phyloP scores from a whole-genome alignment of 495 filamentous ascomycete genomes.

The Penicillium riverlandense region DNA sequence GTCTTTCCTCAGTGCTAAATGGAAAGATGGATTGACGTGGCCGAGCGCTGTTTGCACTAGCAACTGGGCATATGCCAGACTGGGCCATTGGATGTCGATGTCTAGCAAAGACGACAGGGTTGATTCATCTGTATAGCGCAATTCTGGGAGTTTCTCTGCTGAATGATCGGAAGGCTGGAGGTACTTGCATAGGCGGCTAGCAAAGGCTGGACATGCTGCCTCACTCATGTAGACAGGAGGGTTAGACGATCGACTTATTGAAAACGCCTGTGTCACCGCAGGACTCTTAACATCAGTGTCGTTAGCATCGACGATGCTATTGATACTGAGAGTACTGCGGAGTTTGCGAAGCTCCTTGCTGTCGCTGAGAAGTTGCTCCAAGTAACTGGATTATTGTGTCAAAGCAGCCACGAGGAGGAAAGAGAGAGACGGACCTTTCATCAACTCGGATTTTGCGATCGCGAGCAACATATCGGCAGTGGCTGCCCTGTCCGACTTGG shows the following conservation, averaged over 20 bases:
- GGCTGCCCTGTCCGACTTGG: conserved; percentile 17
- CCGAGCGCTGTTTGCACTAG: conserved; percentile 29
- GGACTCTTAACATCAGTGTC: too few species aligned
- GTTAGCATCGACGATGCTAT: too few species aligned
- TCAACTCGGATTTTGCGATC: conserved; percentile 32
- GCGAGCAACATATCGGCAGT: conserved; percentile 28
- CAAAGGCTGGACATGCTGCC: conserved; percentile 32
- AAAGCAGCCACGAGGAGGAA: background rate
- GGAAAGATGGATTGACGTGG: conserved; percentile 26
- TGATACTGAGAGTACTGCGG: background rate
- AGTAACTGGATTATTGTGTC: conserved; percentile 14
- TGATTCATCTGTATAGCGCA: conserved; percentile 24
- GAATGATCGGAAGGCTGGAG: conserved; percentile 21
- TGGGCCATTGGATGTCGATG: conserved; percentile 22
- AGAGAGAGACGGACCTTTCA: conserved; percentile 19
- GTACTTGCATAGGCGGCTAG: conserved; percentile 28
- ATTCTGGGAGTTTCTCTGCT: conserved; percentile 21
- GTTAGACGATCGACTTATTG: conserved; percentile 5
- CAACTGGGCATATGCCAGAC: conserved; percentile 21
- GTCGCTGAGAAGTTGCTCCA: conserved; percentile 24
- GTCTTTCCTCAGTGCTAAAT: conserved; percentile 24
- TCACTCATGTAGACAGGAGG: conserved; percentile 31
- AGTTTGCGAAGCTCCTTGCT: conserved; percentile 19
- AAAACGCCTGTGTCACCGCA: too few species aligned
- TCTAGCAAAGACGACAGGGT: conserved; percentile 13